Evolutionary conservation across 345 rosid genomes (phyloP).

Genomic region (Brassica cretica): DNA sequence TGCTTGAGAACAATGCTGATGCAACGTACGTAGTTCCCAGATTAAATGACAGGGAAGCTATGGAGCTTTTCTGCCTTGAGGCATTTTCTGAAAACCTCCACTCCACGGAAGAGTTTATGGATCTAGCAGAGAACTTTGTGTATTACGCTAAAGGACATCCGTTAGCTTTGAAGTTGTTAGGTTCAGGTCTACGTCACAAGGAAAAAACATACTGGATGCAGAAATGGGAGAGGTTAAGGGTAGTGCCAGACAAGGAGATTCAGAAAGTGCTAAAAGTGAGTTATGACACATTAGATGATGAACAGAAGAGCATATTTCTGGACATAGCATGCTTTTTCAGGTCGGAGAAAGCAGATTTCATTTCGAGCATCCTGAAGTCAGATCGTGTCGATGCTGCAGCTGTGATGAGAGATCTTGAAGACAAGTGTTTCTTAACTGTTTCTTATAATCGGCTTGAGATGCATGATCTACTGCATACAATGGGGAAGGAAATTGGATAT

Average conservation of each 20-base stretch:
- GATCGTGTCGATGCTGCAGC: conserved; percentile 8
- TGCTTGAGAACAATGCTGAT: conserved; percentile 3
- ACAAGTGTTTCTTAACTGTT: conserved; percentile 36
- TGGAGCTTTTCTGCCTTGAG: conserved; percentile 25
- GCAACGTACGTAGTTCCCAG: conserved; percentile 19
- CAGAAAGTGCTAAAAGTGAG: conserved; percentile 26
- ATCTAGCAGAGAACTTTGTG: conserved; percentile 22
- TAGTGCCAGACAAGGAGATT: conserved; percentile 32
- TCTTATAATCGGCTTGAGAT: conserved; percentile 21
- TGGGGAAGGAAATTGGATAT: conserved; percentile 37
- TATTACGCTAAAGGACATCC: conserved; percentile 42
- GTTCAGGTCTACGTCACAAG: conserved; percentile 18
- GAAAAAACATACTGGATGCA: conserved; percentile 23
- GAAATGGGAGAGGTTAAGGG: conserved; percentile 16
- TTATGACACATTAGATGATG: conserved; percentile 30
- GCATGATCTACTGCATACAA: conserved; percentile 42
- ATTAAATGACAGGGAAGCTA: conserved; percentile 28
- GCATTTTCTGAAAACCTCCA: no score
- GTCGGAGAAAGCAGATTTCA: not conserved
- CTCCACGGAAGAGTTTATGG: not conserved
- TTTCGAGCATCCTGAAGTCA: conserved; percentile 18
- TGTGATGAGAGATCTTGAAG: conserved; percentile 30
- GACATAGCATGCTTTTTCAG: conserved; percentile 48
- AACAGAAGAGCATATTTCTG: conserved; percentile 37
- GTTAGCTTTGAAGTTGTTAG: conserved; percentile 41